phyloP scores from a whole-genome alignment of 352 stramenopile genomes.

The Phytopythium montanum region DNA sequence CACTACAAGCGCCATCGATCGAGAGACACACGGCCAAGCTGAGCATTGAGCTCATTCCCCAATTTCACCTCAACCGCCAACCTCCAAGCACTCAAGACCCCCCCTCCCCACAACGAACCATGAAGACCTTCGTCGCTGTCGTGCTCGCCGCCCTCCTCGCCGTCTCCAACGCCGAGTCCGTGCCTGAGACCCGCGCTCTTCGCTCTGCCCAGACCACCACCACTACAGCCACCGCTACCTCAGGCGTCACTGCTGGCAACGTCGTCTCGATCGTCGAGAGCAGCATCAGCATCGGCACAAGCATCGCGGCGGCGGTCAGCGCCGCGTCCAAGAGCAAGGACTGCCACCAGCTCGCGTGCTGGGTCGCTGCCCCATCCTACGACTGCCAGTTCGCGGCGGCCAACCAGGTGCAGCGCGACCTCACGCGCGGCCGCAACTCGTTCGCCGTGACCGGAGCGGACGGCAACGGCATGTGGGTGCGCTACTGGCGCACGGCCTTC shows the following conservation, averaged over 20 bases:
- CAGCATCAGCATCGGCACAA: conserved; percentile 1
- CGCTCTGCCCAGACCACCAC: neutral
- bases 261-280: neutral
- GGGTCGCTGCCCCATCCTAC: neutral
- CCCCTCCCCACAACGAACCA: neutral
- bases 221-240: too few species aligned
- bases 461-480: conserved; percentile 1
- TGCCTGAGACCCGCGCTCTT: neutral
- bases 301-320: neutral
- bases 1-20: too few species aligned
- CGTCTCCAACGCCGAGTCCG: neutral
- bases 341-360: conserved; percentile 5
- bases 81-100: neutral
- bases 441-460: neutral
- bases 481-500: conserved; percentile 2
- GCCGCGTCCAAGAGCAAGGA: neutral
- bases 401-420: neutral
- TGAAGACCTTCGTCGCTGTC: neutral
- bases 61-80: neutral
- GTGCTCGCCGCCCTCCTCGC: neutral
- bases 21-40: neutral
- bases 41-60: neutral
- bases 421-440: conserved; percentile 1
- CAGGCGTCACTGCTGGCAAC: neutral
- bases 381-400: conserved; percentile 1